Base-by-base conservation (phyloP, 1,284 basidiomycete species). In the Naganishia sp. region DNA sequence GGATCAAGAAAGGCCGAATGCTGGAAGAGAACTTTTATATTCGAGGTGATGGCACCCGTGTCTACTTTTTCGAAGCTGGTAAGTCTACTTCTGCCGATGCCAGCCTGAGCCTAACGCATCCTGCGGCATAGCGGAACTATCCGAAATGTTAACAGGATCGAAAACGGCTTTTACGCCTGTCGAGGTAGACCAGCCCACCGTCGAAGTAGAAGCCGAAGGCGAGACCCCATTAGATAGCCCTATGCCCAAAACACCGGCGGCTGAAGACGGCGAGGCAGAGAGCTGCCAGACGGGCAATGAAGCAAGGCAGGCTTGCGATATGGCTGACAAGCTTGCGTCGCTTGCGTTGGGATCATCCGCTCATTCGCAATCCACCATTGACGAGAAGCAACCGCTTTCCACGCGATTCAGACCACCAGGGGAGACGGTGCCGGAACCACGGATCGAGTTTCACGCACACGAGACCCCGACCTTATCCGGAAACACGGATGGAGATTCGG, bases 1-100 rank as follows among this genome's bases (percentile, higher is more conserved):
- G 96, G 5, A 97, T 99, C 83, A 95, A 92, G 78, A 85, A 86
- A 21, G 87, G 89, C 2, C 84, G 96, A 36, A 83, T 99, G 70
- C 84, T 99, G 16, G 89, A 92, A 46, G 92, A 95, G 59, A 94
- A 95, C 76, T 90, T 95, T 70, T 97, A 97, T 74, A 88, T 94
- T 57, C 86, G 95, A 55, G 95, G 95, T 1, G 95, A 99, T 79
- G 95, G 94, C 71, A 99, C 95, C 0, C 83, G 96, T 43, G 94
- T 97, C 0, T 97, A 96, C 78, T 97, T 96, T 77, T 97, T 97
- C 73, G 89, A 90, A 69, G 77, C 89, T 21, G 90, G 91, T 89
- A 70, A 53, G 83, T 75, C 0, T 18, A 31, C 4, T 0, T n/a
- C 15, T 28, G 21, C 33, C 25, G n/a, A 31, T 18, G 31, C 15